Evolutionary conservation across 768 basidiomycete species (phyloP).

Genomic region (Suillus ampliporus): DNA sequence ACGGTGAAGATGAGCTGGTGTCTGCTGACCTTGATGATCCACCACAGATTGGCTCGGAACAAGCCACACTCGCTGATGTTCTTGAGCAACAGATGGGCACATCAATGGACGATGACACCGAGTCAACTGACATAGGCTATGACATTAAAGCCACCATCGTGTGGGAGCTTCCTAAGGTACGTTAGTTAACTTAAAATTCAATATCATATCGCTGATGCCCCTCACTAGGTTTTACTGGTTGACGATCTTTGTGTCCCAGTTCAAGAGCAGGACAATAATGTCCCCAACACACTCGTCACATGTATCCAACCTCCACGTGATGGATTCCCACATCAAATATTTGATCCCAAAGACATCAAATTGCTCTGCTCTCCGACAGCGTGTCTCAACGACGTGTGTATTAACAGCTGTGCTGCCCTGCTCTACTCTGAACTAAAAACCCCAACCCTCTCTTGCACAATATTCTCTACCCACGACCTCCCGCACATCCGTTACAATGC

Average conservation of each 20-base stretch:
- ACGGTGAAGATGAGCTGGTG: neutral
- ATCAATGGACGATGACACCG: neutral
- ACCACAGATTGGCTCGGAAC: neutral
- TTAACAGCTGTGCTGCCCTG: conserved; percentile 20
- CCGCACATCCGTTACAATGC: conserved; percentile 3
- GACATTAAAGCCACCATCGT: neutral
- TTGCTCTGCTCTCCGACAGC: conserved; percentile 13
- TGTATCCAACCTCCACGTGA: neutral
- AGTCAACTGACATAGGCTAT: neutral
- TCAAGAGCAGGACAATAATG: neutral
- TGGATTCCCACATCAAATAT: conserved; percentile 7
- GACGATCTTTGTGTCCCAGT: neutral
- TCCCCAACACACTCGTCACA: neutral
- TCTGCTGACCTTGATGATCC: neutral
- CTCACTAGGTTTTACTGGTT: neutral
- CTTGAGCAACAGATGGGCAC: neutral
- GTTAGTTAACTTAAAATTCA: neutral
- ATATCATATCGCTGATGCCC: neutral
- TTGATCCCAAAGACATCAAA: conserved; percentile 14
- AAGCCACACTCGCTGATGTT: neutral
- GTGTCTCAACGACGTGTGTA: conserved; percentile 16
- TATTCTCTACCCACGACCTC: conserved; percentile 17
- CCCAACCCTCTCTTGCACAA: neutral
- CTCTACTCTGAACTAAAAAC: conserved; percentile 9
- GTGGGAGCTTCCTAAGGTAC: neutral